Evolutionary conservation across 208 protist genomes (phyloP).

Genomic region (Acanthamoeba comandoni): DNA sequence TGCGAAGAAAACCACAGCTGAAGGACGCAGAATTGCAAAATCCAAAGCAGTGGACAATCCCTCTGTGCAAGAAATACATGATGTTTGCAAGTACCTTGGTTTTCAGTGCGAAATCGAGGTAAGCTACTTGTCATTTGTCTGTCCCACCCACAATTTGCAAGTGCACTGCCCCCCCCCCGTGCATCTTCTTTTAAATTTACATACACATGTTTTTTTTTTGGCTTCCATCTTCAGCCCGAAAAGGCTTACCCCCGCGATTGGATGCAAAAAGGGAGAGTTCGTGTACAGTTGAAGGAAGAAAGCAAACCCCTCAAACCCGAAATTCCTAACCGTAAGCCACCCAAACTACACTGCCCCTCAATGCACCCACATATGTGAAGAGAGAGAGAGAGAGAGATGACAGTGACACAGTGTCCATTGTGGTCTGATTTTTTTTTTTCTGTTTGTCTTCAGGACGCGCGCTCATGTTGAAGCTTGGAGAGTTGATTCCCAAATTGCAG

Average conservation of each 20-base stretch:
- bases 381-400: no score
- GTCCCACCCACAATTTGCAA: no score
- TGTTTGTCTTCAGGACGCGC: not conserved
- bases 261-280: slow-evolving; percentile 35
- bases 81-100: slow-evolving; percentile 55
- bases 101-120: slow-evolving; percentile 45
- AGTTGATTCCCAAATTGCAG: slow-evolving; percentile 38
- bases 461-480: not conserved
- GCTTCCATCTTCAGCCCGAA: slow-evolving; percentile 23
- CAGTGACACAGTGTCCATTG: not conserved
- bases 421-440: slow-evolving; percentile 20
- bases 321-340: not conserved
- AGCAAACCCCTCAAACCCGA: slow-evolving; percentile 17
- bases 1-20: slow-evolving; percentile 15
- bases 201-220: not conserved
- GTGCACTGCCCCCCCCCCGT: no score
- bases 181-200: no score
- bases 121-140: not conserved
- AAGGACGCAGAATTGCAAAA: slow-evolving; percentile 23
- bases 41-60: slow-evolving; percentile 23
- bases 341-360: not conserved
- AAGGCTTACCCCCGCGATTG: slow-evolving; percentile 39
- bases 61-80: slow-evolving; percentile 7
- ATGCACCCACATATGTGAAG: not conserved
- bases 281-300: slow-evolving; percentile 24